Conservation (phyloP, 352 stramenopile genomes). For the Albugo laibachii region DNA sequence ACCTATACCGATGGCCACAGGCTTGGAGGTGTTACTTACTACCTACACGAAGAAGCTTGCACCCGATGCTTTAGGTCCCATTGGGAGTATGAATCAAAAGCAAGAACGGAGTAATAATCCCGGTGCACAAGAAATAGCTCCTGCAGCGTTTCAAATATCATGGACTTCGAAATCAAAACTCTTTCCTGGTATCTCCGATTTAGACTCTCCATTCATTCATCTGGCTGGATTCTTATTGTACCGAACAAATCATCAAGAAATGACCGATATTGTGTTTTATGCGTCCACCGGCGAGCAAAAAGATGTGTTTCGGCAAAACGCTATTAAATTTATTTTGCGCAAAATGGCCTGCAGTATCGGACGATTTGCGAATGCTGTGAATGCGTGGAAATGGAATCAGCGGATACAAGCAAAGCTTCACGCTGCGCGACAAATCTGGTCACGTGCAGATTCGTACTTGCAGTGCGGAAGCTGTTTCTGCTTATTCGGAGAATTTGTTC, state of each 20-base stretch:
- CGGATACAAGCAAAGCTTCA: constrained; percentile 15
- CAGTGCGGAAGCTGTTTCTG: constrained; percentile 45
- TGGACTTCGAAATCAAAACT: no score
- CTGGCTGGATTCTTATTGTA: constrained; percentile 54
- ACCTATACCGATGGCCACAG: no score
- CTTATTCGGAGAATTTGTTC: constrained; percentile 41
- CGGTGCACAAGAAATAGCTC: no score
- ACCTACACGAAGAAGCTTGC: no score
- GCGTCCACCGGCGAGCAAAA: constrained; percentile 21
- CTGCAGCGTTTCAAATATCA: no score
- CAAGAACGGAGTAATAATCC: no score
- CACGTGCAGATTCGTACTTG: constrained; percentile 25
- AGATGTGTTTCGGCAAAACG: constrained; percentile 6
- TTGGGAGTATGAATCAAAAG: no score
- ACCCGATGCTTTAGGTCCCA: no score
- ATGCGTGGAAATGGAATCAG: constrained; percentile 36
- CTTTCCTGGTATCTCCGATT: no score
- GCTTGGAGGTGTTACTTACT: no score
- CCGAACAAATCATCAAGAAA: constrained; percentile 25
- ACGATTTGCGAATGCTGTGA: constrained; percentile 30
- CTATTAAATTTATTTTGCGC: constrained; percentile 27
- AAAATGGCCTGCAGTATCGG: constrained; percentile 31
- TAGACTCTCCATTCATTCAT: constrained; percentile 4
- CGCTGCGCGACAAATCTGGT: constrained; percentile 15
- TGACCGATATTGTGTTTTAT: constrained; percentile 62